These are phyloP conservation scores for Sarocladiaceae sp. DNA, from an alignment of 2,329 filamentous ascomycete genomes.

Conservation along the genomic window DNA sequence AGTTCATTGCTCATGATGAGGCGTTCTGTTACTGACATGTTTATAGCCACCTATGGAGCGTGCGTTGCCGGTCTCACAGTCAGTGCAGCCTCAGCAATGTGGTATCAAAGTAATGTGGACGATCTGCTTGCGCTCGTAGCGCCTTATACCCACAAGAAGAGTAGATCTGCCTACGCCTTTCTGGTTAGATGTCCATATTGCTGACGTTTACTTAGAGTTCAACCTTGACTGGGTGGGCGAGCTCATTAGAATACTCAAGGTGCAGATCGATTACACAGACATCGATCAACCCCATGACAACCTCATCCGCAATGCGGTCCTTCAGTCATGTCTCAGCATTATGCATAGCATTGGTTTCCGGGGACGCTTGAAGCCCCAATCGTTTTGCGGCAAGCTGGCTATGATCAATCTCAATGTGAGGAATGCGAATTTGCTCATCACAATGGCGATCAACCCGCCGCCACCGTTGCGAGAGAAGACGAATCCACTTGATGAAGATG, in stretches of 20 bases:
- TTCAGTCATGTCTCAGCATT: conserved; percentile 74
- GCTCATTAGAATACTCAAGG: conserved; percentile 64
- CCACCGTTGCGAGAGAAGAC: conserved; percentile 50
- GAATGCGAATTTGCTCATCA: conserved; percentile 63
- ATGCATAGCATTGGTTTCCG: conserved; percentile 74
- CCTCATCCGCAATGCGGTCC: conserved; percentile 65
- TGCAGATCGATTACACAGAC: conserved; percentile 77
- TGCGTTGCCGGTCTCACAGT: conserved; percentile 59
- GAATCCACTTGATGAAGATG: conserved; percentile 58
- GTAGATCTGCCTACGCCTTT: conserved; percentile 15
- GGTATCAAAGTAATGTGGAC: conserved; percentile 53
- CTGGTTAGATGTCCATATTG: background rate
- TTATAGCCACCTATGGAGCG: conserved; percentile 48
- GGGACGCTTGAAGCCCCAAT: conserved; percentile 57
- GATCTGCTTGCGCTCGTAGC: conserved; percentile 64
- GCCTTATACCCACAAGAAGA: conserved; percentile 24
- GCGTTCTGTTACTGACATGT: background rate
- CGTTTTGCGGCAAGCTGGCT: conserved; percentile 68
- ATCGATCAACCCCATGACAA: conserved; percentile 64
- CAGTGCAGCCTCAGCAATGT: conserved; percentile 41
- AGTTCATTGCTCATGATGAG: background rate
- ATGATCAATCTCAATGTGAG: conserved; percentile 72
- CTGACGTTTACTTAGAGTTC: conserved; percentile 42
- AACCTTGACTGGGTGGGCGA: conserved; percentile 60
- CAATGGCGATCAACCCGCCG: conserved; percentile 57